Conservation (phyloP, 805 yeast genomes). For the Brettanomyces naardenensis region DNA sequence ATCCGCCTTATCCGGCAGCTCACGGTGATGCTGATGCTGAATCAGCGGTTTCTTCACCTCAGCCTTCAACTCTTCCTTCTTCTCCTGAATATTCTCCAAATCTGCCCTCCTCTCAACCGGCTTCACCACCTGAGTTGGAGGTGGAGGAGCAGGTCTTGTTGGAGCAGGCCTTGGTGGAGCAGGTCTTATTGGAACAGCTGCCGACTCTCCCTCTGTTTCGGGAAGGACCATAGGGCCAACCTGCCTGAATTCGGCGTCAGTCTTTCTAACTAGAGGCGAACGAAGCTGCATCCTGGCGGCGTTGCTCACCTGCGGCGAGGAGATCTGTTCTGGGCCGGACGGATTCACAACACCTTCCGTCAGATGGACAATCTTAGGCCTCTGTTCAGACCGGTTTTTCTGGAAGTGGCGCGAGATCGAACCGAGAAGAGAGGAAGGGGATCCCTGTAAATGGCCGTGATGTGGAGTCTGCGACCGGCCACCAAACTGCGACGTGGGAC, state of each 20-base stretch:
- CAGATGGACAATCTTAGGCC: constrained; percentile 18
- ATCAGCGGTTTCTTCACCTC: background rate
- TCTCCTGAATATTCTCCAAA: constrained; percentile 2
- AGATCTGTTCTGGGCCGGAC: constrained; percentile 12
- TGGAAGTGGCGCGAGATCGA: constrained; percentile 22
- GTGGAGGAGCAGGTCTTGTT: constrained; percentile 7
- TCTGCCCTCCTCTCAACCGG: constrained; percentile 2
- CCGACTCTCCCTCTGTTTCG: too few relatives aligned
- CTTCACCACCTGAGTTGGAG: constrained; percentile 2
- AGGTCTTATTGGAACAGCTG: background rate
- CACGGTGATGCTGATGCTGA: background rate
- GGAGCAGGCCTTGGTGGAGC: constrained; percentile 6
- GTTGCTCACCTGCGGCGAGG: constrained; percentile 9
- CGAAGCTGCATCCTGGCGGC: constrained; percentile 2
- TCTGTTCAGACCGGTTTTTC: constrained; percentile 7
- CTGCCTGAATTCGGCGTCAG: background rate
- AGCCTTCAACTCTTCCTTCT: background rate
- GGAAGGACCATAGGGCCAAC: background rate
- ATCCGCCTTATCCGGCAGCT: background rate
- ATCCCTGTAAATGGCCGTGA: background rate
- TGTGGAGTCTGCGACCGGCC: background rate
- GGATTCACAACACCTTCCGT: constrained; percentile 18
- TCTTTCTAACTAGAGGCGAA: background rate
- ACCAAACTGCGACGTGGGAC: background rate
- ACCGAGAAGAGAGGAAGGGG: constrained; percentile 16